Evolutionary conservation across 805 yeast genomes (phyloP).

Genomic region (Hanseniaspora lachancei): DNA sequence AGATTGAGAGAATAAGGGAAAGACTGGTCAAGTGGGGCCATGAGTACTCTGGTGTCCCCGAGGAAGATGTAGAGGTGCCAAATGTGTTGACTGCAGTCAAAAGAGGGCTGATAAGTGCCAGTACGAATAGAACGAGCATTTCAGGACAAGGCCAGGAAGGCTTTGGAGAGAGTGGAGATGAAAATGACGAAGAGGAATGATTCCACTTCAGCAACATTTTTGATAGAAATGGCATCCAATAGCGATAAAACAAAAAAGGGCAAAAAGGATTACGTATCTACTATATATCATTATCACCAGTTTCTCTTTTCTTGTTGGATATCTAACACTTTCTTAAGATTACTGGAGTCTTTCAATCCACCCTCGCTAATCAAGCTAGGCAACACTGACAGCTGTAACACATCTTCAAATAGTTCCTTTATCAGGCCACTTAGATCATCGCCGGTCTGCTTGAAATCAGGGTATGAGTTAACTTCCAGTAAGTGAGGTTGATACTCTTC

Average conservation of each 20-base stretch:
- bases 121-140: constrained; percentile 25
- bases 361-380: constrained; percentile 32
- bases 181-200: constrained; percentile 12
- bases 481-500: constrained; percentile 41
- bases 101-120: constrained; percentile 27
- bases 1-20: constrained; percentile 63
- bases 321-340: constrained; percentile 32
- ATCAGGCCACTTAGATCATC: constrained; percentile 53
- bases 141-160: constrained; percentile 23
- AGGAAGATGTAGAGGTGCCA: constrained; percentile 32
- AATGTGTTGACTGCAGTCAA: constrained; percentile 26
- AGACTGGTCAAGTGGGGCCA: constrained; percentile 70
- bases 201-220: not conserved
- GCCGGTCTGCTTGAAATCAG: constrained; percentile 96
- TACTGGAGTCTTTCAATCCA: constrained; percentile 13
- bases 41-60: constrained; percentile 61
- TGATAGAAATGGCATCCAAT: too few relatives aligned
- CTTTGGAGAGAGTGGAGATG: constrained; percentile 16
- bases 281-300: not conserved
- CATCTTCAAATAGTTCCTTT: constrained; percentile 48
- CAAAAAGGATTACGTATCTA: not conserved
- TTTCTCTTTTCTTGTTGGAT: constrained; percentile 22
- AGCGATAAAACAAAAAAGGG: too few relatives aligned
- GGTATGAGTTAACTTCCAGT: constrained; percentile 83
- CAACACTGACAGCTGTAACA: constrained; percentile 35